Conservation (phyloP, 2,329 filamentous ascomycete species). For the Ophiostoma ips region DNA sequence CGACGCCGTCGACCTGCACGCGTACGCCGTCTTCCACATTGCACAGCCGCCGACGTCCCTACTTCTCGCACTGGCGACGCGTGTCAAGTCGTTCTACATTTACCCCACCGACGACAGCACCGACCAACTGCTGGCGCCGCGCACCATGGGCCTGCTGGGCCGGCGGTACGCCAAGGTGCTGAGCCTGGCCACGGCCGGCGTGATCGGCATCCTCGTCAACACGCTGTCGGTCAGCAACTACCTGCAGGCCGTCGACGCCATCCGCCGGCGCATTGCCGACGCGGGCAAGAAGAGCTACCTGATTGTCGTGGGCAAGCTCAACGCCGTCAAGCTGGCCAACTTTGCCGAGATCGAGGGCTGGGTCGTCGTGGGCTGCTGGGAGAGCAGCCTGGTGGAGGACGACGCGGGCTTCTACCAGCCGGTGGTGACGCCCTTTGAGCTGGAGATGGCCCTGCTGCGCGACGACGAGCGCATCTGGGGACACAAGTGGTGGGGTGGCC, state of each 20-base stretch:
- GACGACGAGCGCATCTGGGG: slow-evolving; percentile 75
- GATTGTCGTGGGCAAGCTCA: slow-evolving; percentile 92
- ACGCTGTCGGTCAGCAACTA: slow-evolving; percentile 89
- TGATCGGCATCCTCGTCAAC: slow-evolving; percentile 92
- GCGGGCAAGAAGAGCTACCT: slow-evolving; percentile 93
- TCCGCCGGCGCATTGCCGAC: slow-evolving; percentile 57
- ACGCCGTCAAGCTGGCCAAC: slow-evolving; percentile 90
- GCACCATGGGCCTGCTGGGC: slow-evolving; percentile 47
- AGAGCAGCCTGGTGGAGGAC: slow-evolving; percentile 82
- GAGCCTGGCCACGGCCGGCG: slow-evolving; percentile 61
- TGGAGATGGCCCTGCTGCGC: slow-evolving; percentile 60
- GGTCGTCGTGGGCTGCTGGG: slow-evolving; percentile 97
- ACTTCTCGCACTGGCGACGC: slow-evolving; percentile 73
- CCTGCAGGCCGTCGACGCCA: slow-evolving; percentile 60
- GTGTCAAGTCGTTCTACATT: slow-evolving; percentile 65
- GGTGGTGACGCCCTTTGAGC: slow-evolving; percentile 88
- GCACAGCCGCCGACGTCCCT: slow-evolving; percentile 68
- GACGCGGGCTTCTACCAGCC: slow-evolving; percentile 71
- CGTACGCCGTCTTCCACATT: slow-evolving; percentile 70
- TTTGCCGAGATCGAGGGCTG: slow-evolving; percentile 91
- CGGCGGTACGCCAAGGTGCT: slow-evolving; percentile 82
- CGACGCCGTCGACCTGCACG: slow-evolving; percentile 34
- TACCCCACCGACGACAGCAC: slow-evolving; percentile 32
- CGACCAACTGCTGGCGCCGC: slow-evolving; percentile 17
- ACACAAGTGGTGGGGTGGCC: slow-evolving; percentile 78